Percentiles rank a stretch among this genome's conserved stretches.
phyloP scores from a whole-genome alignment of 2,329 filamentous ascomycete species.

The Ceratocystis cacaofunesta region DNA sequence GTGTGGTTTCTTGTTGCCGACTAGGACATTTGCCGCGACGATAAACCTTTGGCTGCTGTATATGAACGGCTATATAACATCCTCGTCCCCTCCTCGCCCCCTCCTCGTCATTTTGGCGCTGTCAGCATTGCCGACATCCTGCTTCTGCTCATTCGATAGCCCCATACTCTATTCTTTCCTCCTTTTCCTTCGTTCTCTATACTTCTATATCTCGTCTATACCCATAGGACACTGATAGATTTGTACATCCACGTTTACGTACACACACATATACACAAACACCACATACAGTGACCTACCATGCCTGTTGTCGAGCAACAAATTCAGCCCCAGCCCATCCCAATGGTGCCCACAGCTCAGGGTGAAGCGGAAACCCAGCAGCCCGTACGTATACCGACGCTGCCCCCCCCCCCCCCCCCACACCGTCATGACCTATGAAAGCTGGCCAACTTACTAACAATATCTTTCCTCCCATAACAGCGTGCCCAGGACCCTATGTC shows the following conservation, averaged over 20 bases:
- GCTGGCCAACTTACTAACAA: background rate
- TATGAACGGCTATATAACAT: background rate
- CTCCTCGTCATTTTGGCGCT: background rate
- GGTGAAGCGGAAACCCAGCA: conserved; percentile 7
- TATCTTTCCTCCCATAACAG: background rate
- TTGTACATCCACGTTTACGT: too few relatives aligned
- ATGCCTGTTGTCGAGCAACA: conserved; percentile 12
- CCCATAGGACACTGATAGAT: too few relatives aligned
- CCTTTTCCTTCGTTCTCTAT: background rate
- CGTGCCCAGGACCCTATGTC: conserved; percentile 3
- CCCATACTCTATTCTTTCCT: background rate
- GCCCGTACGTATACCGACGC: conserved; percentile 2
- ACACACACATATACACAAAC: background rate
- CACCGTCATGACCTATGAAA: background rate
- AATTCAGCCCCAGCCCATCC: conserved; percentile 4
- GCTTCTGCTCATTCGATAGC: background rate
- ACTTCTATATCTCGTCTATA: too few relatives aligned
- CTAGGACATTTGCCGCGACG: background rate
- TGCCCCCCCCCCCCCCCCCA: too few relatives aligned
- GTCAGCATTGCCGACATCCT: background rate
- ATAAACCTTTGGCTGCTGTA: background rate
- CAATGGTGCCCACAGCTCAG: conserved; percentile 4
- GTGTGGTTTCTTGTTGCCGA: background rate
- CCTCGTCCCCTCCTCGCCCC: background rate
- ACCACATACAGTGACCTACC: background rate